Percentiles rank a stretch among this genome's conserved stretches.
These are phyloP conservation scores for Paragyromitra xinjiangensis DNA, from an alignment of 495 filamentous ascomycete species.

Conservation along the genomic window DNA sequence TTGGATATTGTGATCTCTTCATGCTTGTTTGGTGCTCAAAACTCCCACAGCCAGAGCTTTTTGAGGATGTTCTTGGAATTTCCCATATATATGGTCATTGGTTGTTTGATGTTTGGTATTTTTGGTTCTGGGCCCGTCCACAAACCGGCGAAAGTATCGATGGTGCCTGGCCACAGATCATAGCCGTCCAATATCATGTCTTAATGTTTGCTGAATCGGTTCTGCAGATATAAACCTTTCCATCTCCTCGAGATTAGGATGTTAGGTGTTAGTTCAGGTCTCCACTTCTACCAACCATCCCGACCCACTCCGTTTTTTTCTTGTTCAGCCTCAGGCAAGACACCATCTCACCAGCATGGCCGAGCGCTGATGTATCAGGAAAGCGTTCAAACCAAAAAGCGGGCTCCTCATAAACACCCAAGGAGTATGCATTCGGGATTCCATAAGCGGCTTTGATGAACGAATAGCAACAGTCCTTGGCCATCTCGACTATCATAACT, in stretches of 20 bases:
- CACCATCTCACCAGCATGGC: not conserved
- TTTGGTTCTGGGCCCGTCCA: not conserved
- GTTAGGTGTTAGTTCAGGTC: constrained; percentile 6
- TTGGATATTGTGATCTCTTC: constrained; percentile 31
- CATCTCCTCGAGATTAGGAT: not conserved
- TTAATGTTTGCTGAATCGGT: constrained; percentile 38
- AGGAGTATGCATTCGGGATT: not conserved
- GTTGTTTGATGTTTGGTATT: not conserved
- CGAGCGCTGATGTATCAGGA: constrained; percentile 8
- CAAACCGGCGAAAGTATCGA: not conserved
- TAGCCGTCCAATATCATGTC: not conserved
- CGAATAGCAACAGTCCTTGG: not conserved
- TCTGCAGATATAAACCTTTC: constrained; percentile 30
- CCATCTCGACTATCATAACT: not conserved
- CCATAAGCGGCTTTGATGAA: not conserved
- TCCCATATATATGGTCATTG: not conserved
- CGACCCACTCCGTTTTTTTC: not conserved
- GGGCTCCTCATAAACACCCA: not conserved
- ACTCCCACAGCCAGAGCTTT: constrained; percentile 1
- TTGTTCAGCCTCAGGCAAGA: not conserved
- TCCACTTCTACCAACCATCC: constrained; percentile 5
- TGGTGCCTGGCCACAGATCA: not conserved
- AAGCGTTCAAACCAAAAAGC: not conserved
- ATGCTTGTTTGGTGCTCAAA: constrained; percentile 22
- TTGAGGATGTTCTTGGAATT: constrained; percentile 7